A percentile compares a stretch with the other conserved stretches of the same genome.
Evolutionary conservation across 495 filamentous ascomycete species (phyloP).

Genomic region (Oidiodendron maius): DNA sequence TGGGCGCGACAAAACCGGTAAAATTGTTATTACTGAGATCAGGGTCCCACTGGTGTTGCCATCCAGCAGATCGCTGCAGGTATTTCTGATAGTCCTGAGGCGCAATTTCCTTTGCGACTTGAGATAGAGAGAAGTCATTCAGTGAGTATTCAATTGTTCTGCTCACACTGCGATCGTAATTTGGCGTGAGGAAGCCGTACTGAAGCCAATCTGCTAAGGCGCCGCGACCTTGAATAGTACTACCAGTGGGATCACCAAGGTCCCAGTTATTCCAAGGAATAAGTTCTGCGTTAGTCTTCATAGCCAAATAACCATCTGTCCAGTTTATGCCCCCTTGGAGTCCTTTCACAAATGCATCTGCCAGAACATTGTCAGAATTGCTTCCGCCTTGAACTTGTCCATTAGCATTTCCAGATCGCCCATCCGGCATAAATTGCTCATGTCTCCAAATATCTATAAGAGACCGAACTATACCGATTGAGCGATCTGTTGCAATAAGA

Average conservation of each 20-base stretch:
- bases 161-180: conserved; percentile 61
- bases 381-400: conserved; percentile 67
- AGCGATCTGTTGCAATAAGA: conserved; percentile 53
- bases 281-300: conserved; percentile 69
- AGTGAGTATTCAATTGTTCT: conserved; percentile 71
- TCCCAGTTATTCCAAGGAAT: conserved; percentile 44
- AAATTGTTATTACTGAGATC: conserved; percentile 55
- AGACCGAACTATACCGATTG: conserved; percentile 61
- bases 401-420: conserved; percentile 26
- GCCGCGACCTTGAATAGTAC: conserved; percentile 63
- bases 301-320: conserved; percentile 63
- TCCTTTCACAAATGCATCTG: conserved; percentile 65
- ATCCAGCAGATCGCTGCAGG: conserved; percentile 53
- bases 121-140: conserved; percentile 66
- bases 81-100: conserved; percentile 53
- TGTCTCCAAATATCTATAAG: conserved; percentile 66
- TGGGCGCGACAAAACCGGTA: conserved; percentile 62
- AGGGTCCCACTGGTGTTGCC: conserved; percentile 49
- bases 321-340: conserved; percentile 56
- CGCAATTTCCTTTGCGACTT: conserved; percentile 50
- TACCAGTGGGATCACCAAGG: conserved; percentile 45
- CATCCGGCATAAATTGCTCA: conserved; percentile 63
- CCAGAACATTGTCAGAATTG: conserved; percentile 66
- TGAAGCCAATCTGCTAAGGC: conserved; percentile 61
- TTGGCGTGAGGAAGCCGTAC: conserved; percentile 57